These are phyloP conservation scores for Tetrapisispora namnaoensis DNA, from an alignment of 805 yeast species.

Conservation along the genomic window DNA sequence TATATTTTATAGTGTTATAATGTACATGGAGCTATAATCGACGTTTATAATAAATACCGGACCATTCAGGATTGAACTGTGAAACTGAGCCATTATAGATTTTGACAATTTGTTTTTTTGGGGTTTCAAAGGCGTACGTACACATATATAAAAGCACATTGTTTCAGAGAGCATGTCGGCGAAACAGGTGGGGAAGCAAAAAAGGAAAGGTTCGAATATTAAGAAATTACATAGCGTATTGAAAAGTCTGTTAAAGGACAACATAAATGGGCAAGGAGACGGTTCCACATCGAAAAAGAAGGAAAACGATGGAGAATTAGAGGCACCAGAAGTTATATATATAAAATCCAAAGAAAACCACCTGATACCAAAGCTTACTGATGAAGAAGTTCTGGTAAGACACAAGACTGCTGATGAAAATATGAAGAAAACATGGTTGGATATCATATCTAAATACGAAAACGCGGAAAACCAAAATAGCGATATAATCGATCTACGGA, in stretches of 20 bases:
- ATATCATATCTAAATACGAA: constrained; percentile 44
- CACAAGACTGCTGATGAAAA: constrained; percentile 29
- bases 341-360: constrained; percentile 26
- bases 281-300: not conserved
- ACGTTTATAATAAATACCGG: too few species aligned
- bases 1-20: too few species aligned
- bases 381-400: constrained; percentile 26
- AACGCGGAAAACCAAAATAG: constrained; percentile 41
- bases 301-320: not conserved
- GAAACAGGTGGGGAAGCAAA: not conserved
- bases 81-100: too few species aligned
- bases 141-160: too few species aligned
- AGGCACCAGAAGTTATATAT: constrained; percentile 13
- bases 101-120: too few species aligned
- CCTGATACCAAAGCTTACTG: constrained; percentile 25
- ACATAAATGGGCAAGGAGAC: not conserved
- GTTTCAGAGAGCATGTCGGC: not conserved
- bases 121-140: too few species aligned
- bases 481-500: constrained; percentile 52
- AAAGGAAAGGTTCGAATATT: constrained; percentile 4
- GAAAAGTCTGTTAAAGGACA: constrained; percentile 13
- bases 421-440: constrained; percentile 38
- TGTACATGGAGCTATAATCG: too few species aligned
- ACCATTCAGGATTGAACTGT: too few species aligned
- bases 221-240: constrained; percentile 16